Evolutionary conservation across 2,329 filamentous ascomycete genomes (phyloP).

Genomic region (Colletotrichum sp.): DNA sequence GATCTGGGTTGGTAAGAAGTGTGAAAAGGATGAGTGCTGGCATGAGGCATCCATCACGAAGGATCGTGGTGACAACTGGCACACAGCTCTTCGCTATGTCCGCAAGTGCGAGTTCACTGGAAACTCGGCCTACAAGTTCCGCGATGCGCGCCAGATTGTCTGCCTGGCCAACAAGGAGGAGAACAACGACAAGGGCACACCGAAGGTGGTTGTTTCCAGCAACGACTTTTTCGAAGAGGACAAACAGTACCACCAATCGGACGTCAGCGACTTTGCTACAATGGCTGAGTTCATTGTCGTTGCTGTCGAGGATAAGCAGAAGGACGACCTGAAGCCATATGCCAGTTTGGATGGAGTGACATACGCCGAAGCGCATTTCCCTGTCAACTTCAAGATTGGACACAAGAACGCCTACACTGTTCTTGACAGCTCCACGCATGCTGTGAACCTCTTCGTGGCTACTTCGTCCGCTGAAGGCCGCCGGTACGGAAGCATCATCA

Average conservation of each 20-base stretch:
- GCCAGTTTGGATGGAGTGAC: constrained; percentile 83
- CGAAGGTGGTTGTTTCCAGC: constrained; percentile 76
- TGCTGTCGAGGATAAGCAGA: constrained; percentile 73
- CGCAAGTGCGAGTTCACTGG: constrained; percentile 87
- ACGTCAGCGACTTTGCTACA: constrained; percentile 86
- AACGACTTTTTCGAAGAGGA: constrained; percentile 77
- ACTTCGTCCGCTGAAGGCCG: constrained; percentile 69
- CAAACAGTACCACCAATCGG: constrained; percentile 65
- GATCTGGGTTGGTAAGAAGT: constrained; percentile 84
- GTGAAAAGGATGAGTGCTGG: constrained; percentile 69
- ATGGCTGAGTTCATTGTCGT: constrained; percentile 98
- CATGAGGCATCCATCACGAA: constrained; percentile 76
- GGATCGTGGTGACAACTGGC: constrained; percentile 84
- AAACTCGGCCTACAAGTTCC: constrained; percentile 60
- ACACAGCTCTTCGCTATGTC: constrained; percentile 74
- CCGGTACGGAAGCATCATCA: constrained; percentile 86
- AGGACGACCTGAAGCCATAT: constrained; percentile 74
- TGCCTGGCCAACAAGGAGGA: constrained; percentile 64
- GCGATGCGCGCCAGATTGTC: constrained; percentile 60
- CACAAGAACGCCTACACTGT: constrained; percentile 89
- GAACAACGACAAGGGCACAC: constrained; percentile 66
- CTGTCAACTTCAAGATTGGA: constrained; percentile 79
- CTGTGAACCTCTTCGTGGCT: constrained; percentile 92
- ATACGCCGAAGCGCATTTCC: constrained; percentile 87
- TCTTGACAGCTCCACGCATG: constrained; percentile 91